These are phyloP conservation scores for Penicillium chermesinum DNA, from an alignment of 495 filamentous ascomycete genomes.

Conservation along the genomic window DNA sequence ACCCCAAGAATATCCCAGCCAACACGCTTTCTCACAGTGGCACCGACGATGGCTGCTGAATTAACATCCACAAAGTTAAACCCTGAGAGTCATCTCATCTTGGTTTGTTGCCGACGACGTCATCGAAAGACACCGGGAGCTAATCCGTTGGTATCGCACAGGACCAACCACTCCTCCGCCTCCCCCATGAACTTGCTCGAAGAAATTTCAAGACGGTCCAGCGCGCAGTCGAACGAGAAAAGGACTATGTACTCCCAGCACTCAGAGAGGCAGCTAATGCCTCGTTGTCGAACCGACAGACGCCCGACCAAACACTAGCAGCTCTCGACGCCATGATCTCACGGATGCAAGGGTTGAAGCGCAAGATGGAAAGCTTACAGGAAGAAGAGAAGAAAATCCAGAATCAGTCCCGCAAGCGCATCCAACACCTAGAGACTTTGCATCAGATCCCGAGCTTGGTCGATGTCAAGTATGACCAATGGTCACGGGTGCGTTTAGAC, in stretches of 20 bases:
- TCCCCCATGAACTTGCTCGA: slow-evolving; percentile 85
- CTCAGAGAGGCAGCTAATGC: slow-evolving; percentile 66
- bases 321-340: slow-evolving; percentile 79
- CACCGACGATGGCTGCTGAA: slow-evolving; percentile 53
- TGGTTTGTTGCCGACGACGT: slow-evolving; percentile 42
- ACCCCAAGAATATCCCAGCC: too few species aligned
- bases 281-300: slow-evolving; percentile 53
- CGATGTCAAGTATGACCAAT: slow-evolving; percentile 90
- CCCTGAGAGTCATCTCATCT: slow-evolving; percentile 64
- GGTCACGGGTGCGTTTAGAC: slow-evolving; percentile 77
- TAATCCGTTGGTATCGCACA: slow-evolving; percentile 29
- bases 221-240: slow-evolving; percentile 73
- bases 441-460: slow-evolving; percentile 74
- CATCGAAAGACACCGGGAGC: slow-evolving; percentile 7
- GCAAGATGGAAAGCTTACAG: slow-evolving; percentile 72
- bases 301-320: slow-evolving; percentile 64
- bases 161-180: slow-evolving; percentile 93
- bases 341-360: slow-evolving; percentile 77
- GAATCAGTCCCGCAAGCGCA: slow-evolving; percentile 65
- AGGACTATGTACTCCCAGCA: slow-evolving; percentile 59
- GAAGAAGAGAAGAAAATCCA: slow-evolving; percentile 74
- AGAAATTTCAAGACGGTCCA: slow-evolving; percentile 91
- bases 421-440: slow-evolving; percentile 73
- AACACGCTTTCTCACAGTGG: too few species aligned
- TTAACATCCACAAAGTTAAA: slow-evolving; percentile 64